phyloP scores from a whole-genome alignment of 768 basidiomycete genomes.

The Trametes elegans region DNA sequence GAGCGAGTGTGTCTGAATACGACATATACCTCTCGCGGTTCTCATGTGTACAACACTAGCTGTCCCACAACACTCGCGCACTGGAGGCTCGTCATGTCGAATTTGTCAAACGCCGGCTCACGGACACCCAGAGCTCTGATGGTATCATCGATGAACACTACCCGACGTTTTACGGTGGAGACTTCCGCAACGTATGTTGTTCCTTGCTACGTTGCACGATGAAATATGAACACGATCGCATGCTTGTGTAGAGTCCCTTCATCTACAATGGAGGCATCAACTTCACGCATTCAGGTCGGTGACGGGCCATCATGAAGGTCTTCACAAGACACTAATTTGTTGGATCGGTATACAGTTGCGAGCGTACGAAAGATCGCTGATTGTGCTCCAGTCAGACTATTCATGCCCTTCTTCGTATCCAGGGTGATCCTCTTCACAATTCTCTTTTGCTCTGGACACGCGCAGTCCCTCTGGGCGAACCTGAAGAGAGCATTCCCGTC shows the following conservation, averaged over 20 bases:
- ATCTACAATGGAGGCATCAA: slow-evolving; percentile 49
- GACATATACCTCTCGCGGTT: too few relatives aligned
- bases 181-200: slow-evolving; percentile 44
- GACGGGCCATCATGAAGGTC: too few relatives aligned
- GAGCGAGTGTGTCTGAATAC: background rate
- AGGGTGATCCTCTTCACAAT: slow-evolving; percentile 55
- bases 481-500: slow-evolving; percentile 48
- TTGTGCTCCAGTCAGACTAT: background rate
- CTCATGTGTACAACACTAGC: slow-evolving; percentile 31
- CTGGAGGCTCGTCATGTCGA: slow-evolving; percentile 36
- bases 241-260: slow-evolving; percentile 41
- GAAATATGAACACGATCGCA: too few relatives aligned
- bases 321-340: background rate
- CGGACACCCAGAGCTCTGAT: slow-evolving; percentile 22
- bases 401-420: background rate
- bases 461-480: slow-evolving; percentile 36
- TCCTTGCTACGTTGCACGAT: background rate
- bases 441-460: slow-evolving; percentile 62
- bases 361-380: slow-evolving; percentile 41
- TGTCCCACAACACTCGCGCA: slow-evolving; percentile 36
- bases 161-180: slow-evolving; percentile 47
- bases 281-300: slow-evolving; percentile 46
- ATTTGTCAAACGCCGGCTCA: slow-evolving; percentile 29
- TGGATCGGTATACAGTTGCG: slow-evolving; percentile 42
- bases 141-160: slow-evolving; percentile 45